Conservation (phyloP, 305 asterid genomes). For the Rubia balearica region DNA sequence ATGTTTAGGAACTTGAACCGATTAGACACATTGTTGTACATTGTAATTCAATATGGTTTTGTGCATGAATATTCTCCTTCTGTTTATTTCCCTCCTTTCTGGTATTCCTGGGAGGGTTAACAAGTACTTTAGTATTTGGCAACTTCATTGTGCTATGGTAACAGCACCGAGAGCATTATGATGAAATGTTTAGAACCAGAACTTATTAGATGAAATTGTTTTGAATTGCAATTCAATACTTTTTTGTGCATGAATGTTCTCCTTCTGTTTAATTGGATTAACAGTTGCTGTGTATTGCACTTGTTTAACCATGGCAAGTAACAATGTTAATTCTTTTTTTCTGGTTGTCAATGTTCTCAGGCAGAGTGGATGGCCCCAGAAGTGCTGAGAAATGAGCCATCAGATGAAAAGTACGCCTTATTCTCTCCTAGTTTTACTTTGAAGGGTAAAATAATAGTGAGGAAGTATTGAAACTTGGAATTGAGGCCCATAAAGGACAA, state of each 20-base stretch:
- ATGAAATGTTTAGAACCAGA: not conserved
- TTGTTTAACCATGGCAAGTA: not conserved
- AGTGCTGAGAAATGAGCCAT: constrained; percentile 95
- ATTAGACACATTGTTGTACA: not conserved
- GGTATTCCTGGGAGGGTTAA: not conserved
- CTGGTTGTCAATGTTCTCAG: constrained; percentile 41
- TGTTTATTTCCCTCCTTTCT: not conserved
- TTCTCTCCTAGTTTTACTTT: constrained; percentile 11
- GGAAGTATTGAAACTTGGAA: not conserved
- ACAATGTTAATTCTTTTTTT: constrained; percentile 9
- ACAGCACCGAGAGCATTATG: not conserved
- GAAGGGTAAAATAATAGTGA: not conserved
- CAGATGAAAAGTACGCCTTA: constrained; percentile 78
- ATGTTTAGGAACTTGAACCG: not conserved
- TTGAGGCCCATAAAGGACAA: not conserved
- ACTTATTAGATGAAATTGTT: not conserved
- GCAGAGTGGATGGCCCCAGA: constrained; percentile 99
- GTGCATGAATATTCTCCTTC: not conserved
- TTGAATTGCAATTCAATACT: not conserved
- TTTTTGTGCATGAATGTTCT: not conserved
- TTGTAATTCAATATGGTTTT: not conserved
- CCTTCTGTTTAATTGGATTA: not conserved
- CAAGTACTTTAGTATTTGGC: not conserved
- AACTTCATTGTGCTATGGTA: not conserved
- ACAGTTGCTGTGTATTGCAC: not conserved